phyloP scores from a whole-genome alignment of 148 eudicot genomes.

The Suaeda aralocaspica region DNA sequence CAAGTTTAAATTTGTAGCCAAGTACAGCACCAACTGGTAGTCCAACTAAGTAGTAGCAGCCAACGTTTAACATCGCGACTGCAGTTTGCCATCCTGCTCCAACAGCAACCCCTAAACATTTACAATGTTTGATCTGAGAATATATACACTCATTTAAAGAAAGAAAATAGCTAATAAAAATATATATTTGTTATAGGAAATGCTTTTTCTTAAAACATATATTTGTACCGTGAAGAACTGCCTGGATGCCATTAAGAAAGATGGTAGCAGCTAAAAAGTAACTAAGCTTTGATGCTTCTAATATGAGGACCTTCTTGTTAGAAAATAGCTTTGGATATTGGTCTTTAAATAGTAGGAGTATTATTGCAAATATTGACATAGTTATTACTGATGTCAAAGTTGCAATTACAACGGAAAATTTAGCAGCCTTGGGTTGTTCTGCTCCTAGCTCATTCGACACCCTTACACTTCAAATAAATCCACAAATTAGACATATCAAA shows the following conservation, averaged over 20 bases:
- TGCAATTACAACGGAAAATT: constrained; percentile 32
- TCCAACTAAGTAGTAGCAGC: constrained; percentile 40
- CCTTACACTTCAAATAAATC: constrained; percentile 43
- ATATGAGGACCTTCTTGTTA: constrained; percentile 17
- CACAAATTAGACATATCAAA: not conserved
- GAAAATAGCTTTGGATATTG: constrained; percentile 35
- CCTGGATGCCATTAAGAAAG: constrained; percentile 35
- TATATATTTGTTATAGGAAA: not conserved
- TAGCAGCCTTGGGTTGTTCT: constrained; percentile 49
- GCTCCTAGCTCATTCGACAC: constrained; percentile 71
- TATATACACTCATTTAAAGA: not conserved
- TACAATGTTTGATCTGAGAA: not conserved
- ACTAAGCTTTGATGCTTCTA: constrained; percentile 25
- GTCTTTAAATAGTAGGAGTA: constrained; percentile 11
- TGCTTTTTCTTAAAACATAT: no score
- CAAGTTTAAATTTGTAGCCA: constrained; percentile 28
- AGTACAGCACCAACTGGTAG: constrained; percentile 33
- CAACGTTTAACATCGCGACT: constrained; percentile 31
- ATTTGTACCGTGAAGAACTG: constrained; percentile 40
- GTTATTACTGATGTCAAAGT: constrained; percentile 19
- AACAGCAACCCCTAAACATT: constrained; percentile 35
- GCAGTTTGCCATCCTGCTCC: constrained; percentile 43
- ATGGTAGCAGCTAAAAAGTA: constrained; percentile 28
- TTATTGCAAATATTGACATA: constrained; percentile 19
- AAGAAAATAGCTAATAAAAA: no score